Percentiles rank a stretch among this genome's conserved stretches.
These are phyloP conservation scores for Ustilago shanxiensis DNA, from an alignment of 1,284 basidiomycete genomes.

Conservation along the genomic window DNA sequence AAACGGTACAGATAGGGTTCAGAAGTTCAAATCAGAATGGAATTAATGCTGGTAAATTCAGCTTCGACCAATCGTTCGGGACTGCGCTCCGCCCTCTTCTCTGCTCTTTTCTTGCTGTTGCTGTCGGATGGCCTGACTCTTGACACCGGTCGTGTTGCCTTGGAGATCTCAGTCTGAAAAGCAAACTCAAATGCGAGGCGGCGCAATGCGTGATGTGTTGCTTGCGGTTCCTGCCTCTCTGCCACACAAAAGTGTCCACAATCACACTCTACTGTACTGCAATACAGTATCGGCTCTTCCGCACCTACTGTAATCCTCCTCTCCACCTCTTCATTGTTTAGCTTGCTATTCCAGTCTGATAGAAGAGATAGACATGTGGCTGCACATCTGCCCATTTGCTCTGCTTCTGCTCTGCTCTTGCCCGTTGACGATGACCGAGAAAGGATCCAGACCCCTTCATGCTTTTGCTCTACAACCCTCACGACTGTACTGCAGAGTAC, in stretches of 20 bases:
- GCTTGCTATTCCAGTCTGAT: too few species aligned
- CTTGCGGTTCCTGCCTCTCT: slow-evolving; percentile 1
- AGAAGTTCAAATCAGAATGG: not conserved
- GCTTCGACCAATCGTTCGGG: slow-evolving; percentile 17
- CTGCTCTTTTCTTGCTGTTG: not conserved
- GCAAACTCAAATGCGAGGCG: not conserved
- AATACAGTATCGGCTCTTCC: not conserved
- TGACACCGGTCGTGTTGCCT: not conserved
- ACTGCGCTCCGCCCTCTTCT: not conserved
- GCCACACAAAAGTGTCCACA: not conserved
- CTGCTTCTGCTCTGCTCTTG: too few species aligned
- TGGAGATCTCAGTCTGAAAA: not conserved
- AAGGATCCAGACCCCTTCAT: too few species aligned
- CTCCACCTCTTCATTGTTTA: not conserved
- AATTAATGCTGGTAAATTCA: not conserved
- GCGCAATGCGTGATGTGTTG: not conserved
- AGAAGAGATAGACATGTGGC: too few species aligned
- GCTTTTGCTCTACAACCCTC: too few species aligned
- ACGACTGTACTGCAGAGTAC: too few species aligned
- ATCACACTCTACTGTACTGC: not conserved
- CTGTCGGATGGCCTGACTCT: slow-evolving; percentile 2
- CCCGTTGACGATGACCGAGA: too few species aligned
- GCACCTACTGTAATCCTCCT: not conserved
- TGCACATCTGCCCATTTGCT: too few species aligned
- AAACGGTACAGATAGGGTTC: slow-evolving; percentile 6